Percentiles rank a stretch among this genome's conserved stretches.
Evolutionary conservation across 2,329 filamentous ascomycete genomes (phyloP).

Genomic region (Arachnopeziza araneosa): DNA sequence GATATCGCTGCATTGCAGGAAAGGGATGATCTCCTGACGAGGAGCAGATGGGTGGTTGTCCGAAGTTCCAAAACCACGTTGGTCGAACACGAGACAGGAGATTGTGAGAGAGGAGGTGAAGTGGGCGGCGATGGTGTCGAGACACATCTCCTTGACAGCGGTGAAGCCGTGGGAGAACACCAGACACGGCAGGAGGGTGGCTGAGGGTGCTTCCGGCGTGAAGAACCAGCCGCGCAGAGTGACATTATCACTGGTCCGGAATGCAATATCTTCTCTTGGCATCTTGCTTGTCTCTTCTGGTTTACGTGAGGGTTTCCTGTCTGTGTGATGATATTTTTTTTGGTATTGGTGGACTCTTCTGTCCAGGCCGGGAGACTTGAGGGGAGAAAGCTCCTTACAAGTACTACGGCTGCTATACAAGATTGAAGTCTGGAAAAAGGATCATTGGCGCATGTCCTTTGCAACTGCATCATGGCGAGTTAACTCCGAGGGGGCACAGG

Average conservation of each 20-base stretch:
- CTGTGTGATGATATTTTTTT: constrained; percentile 1
- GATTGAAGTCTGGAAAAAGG: constrained; percentile 5
- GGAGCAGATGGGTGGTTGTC: constrained; percentile 28
- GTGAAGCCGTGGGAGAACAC: constrained; percentile 23
- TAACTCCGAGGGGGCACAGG: constrained; percentile 4
- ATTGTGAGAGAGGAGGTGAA: constrained; percentile 21
- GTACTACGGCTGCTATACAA: not conserved
- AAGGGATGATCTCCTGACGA: constrained; percentile 30
- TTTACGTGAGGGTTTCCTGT: not conserved
- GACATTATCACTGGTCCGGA: constrained; percentile 25
- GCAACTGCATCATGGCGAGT: constrained; percentile 4
- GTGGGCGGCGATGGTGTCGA: constrained; percentile 22
- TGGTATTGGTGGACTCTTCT: not conserved
- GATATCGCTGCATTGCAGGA: constrained; percentile 32
- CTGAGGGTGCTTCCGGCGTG: constrained; percentile 8
- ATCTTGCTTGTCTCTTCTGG: constrained; percentile 2
- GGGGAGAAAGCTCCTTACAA: not conserved
- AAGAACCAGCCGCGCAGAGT: constrained; percentile 30
- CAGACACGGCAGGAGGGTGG: constrained; percentile 14
- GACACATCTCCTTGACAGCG: constrained; percentile 20
- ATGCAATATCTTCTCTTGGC: constrained; percentile 22
- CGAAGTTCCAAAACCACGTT: constrained; percentile 31
- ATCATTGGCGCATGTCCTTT: constrained; percentile 1
- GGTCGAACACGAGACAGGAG: constrained; percentile 32
- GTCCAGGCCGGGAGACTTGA: not conserved